Evolutionary conservation across 2,329 filamentous ascomycete species (phyloP).

Genomic region (Thielaviopsis euricoi): DNA sequence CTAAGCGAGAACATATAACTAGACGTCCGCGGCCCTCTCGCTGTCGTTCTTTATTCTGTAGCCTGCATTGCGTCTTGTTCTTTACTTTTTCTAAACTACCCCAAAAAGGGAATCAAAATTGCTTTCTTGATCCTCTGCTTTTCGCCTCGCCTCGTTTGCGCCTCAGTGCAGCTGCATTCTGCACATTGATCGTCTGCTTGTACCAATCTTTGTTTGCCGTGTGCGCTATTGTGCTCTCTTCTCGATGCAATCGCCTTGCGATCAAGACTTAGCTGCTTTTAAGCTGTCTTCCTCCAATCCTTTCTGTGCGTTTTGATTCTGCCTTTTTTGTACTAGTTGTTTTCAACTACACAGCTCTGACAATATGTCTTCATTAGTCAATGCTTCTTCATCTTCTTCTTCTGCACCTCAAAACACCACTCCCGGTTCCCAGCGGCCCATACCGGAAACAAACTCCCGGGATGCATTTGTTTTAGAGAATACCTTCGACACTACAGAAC

Average conservation of each 20-base stretch:
- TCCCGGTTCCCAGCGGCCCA: background rate
- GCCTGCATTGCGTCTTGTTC: background rate
- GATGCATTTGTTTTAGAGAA: background rate
- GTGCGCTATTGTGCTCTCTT: constrained; percentile 3
- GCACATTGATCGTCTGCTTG: background rate
- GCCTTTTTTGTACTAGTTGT: background rate
- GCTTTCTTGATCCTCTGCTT: background rate
- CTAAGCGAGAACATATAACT: background rate
- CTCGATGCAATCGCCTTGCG: constrained; percentile 1
- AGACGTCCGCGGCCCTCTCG: background rate
- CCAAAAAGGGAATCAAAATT: background rate
- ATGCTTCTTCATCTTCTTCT: background rate
- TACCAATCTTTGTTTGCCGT: constrained; percentile 1
- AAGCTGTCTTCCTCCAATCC: background rate
- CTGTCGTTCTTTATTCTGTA: background rate
- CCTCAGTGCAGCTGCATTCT: background rate
- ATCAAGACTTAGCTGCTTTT: background rate
- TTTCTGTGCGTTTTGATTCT: background rate
- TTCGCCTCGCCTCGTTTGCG: background rate
- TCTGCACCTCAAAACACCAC: background rate
- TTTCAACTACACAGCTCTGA: background rate
- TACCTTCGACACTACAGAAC: background rate
- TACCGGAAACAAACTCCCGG: background rate
- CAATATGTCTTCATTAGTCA: background rate
- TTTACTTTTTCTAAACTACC: background rate